Base-by-base conservation (phyloP, 139 green algal species). In the Closterium sp. region DNA sequence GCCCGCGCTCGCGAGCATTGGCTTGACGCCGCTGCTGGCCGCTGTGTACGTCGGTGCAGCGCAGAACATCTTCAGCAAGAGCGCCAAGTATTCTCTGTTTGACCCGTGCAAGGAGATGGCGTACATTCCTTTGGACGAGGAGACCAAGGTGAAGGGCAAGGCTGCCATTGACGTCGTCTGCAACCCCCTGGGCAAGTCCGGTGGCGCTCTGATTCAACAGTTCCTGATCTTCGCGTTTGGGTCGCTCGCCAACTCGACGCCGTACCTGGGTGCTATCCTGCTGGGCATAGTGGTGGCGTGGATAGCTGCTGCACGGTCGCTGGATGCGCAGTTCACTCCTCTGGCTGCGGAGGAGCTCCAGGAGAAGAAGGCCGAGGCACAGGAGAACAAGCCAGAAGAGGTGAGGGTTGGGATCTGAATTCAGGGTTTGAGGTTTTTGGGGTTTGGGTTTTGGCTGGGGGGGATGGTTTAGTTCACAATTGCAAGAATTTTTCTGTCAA, bases 41-140 rank as follows among this genome's bases (percentile, higher is more conserved):
- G 98, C 98, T 28, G 98, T 99, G 92, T 96, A 99, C 90, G 97
- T 99, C 10, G 98, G 98, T 70, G 98, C 98, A 17, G 97, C 97
- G 5, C 98, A 99, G 96, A 99, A 99, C 96, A 97, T 99, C 89
- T 99, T 99, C 97, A 93, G 88, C 86, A 95, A 95, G 97, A 96
- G 94, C 62, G 96, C 97, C 95, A 99, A 99, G 97, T 99, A 99
- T 97, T 97, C 97, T 29, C 97, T 99, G 89, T 99, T 99, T 93
- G 98, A 99, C 96, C 98, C 98, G 86, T 99, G 98, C 97, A 99
- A 99, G 96, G 98, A 99, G 96, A 99, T 99, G 97, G 98, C 97
- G 1, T 99, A 99, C 97, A 99, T 99, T 86, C 98, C 98, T 31
- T 95, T 99, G 90, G 98, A 99, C 90, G 93, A 97, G 38, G 98